Evolutionary conservation across 148 eudicot genomes (phyloP), one percentile per base, ranked within the genome.

Genomic region (Arctostaphylos glauca): DNA sequence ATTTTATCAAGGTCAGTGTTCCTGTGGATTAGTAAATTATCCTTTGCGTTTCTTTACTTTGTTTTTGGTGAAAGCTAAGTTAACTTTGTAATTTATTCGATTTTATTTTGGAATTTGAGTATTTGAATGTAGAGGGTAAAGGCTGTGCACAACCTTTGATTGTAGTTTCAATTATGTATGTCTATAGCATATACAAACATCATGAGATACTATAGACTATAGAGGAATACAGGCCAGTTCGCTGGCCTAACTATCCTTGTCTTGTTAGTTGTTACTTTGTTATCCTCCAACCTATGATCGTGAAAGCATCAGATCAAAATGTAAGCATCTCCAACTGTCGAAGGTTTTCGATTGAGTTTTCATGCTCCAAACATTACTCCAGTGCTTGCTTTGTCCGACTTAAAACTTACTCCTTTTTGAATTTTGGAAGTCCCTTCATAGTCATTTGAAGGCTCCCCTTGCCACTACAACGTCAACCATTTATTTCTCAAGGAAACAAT

Each of bases 1-100:
- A 94, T 83, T 94, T 94, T 85, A 68, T 89, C 70, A 92, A 94
- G 95, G 98, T 94, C 80, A 62, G 89, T 56, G 31, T 79, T 64
- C 25, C 5, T 16, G 23, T 41, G 7, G 10, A 4, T 56, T 74
- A 68, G 41, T 43, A 55, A 43, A 19, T 49, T 73, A 18, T 58
- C 58, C 83, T 14, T 75, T 84, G 79, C 75, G 18, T 59, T 64
- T 55, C 19, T 56, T 64, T 64, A 19, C 78, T 48, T 50, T 38
- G 10, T 23, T 64, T 6, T 1, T 16, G 1, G 21, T 53, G 55
- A 44, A 14, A 74, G 43, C 70, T 74, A 74, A 53, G 55, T 41
- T 50, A 70, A 52, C 41, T 49, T 56, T 12, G 4, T 19, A 12
- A 13, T 68, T 23, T 47, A n/a, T 1, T 4, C 16, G 9, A 43